A percentile compares a stretch with the other conserved stretches of the same genome.
phyloP scores from a whole-genome alignment of 352 stramenopile species.

The Pythium periplocum region DNA sequence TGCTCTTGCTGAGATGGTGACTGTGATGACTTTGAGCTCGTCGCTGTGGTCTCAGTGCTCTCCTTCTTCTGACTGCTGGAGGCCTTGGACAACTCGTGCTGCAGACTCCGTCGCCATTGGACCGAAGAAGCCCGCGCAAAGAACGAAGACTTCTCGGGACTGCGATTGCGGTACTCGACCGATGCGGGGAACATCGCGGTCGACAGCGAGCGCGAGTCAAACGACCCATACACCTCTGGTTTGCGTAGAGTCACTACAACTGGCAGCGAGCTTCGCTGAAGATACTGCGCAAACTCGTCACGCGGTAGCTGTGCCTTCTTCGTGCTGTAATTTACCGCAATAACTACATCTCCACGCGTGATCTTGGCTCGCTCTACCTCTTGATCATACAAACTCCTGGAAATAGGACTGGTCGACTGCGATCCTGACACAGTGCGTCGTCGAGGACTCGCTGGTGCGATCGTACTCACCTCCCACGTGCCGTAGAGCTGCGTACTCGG shows the following conservation, averaged over 20 bases:
- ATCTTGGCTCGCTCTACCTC: slow-evolving; percentile 21
- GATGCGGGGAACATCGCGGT: slow-evolving; percentile 75
- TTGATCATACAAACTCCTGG: slow-evolving; percentile 4
- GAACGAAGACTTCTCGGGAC: slow-evolving; percentile 27
- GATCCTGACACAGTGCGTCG: slow-evolving; percentile 21
- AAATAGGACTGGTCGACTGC: slow-evolving; percentile 2
- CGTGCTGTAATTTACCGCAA: slow-evolving; percentile 58
- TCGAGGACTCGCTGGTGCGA: not conserved
- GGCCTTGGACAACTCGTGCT: slow-evolving; percentile 48
- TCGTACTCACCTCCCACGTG: slow-evolving; percentile 59
- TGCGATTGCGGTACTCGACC: slow-evolving; percentile 41
- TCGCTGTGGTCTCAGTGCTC: slow-evolving; percentile 4
- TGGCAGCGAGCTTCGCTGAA: slow-evolving; percentile 37
- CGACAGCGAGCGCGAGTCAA: slow-evolving; percentile 54
- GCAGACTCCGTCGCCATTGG: slow-evolving; percentile 59
- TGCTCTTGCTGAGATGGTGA: no score
- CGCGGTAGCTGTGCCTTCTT: slow-evolving; percentile 42
- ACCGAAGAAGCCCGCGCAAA: slow-evolving; percentile 46
- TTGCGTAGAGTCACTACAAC: slow-evolving; percentile 67
- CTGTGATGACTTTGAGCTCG: no score
- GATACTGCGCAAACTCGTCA: slow-evolving; percentile 32
- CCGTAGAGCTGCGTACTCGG: slow-evolving; percentile 77
- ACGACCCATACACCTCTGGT: slow-evolving; percentile 47
- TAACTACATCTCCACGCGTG: slow-evolving; percentile 47
- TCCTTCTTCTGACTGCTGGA: slow-evolving; percentile 14